A percentile compares a stretch with the other conserved stretches of the same genome.
phyloP scores from a whole-genome alignment of 345 rosid species.

The Excoecaria cochinchinensis region DNA sequence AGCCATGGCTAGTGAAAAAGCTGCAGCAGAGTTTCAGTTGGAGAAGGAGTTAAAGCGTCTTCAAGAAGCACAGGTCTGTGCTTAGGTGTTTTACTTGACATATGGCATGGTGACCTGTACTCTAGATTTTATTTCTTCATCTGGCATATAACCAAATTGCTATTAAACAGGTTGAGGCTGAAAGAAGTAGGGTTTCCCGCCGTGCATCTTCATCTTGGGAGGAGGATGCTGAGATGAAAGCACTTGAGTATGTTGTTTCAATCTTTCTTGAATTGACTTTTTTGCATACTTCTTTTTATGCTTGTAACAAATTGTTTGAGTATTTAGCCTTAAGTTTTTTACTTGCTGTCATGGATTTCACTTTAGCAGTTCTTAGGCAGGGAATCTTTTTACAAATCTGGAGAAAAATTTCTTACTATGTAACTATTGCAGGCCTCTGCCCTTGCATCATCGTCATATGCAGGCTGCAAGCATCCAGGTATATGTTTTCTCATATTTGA shows the following conservation, averaged over 20 bases:
- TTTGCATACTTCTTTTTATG: not conserved
- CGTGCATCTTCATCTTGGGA: conserved; percentile 84
- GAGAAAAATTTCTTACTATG: conserved; percentile 18
- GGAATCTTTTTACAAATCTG: not conserved
- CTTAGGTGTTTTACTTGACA: conserved; percentile 19
- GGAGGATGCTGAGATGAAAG: conserved; percentile 90
- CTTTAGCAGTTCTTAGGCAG: not conserved
- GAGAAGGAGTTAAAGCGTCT: conserved; percentile 89
- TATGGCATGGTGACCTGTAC: not conserved
- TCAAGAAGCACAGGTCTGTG: conserved; percentile 78
- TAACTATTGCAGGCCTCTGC: conserved; percentile 73
- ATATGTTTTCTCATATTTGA: conserved; percentile 15
- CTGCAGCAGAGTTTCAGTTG: conserved; percentile 96
- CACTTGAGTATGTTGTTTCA: conserved; percentile 68
- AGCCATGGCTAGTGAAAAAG: conserved; percentile 96
- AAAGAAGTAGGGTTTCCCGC: conserved; percentile 75
- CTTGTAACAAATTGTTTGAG: conserved; percentile 12
- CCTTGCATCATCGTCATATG: conserved; percentile 85
- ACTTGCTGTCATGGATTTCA: not conserved
- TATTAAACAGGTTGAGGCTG: conserved; percentile 72
- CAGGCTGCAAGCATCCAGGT: conserved; percentile 81
- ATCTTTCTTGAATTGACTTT: not conserved
- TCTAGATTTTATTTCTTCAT: conserved; percentile 8
- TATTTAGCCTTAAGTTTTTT: not conserved
- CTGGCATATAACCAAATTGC: conserved; percentile 2